Base-by-base conservation (phyloP, 2,329 filamentous ascomycete genomes). In the Alternaria atra region DNA sequence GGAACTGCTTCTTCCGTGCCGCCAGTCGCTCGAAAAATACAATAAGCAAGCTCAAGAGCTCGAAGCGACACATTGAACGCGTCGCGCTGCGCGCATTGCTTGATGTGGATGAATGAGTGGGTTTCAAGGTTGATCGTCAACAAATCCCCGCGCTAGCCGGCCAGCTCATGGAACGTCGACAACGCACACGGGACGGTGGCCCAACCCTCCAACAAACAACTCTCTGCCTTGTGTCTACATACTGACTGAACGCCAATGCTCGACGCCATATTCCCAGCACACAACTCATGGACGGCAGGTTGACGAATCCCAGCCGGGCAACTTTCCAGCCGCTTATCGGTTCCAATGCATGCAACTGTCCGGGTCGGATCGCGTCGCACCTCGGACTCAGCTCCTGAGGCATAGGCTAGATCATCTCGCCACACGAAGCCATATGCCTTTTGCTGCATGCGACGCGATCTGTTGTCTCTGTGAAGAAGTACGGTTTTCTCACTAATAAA, bases 51-150 rank as follows among this genome's bases (percentile, higher is more conserved):
- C 73, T 77, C 63, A 79, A 65, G 10, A 79, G 65, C 64, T 78
- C 77, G 63, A 74, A 77, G 44, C 77, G 73, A 69, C 77, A 78
- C 76, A 79, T 79, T 52, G 42, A 58, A 61, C 64, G 62, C 66
- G 68, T 64, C 57, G 65, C 61, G 65, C 46, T 59, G 55, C 63
- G 58, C 56, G 63, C 56, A 63, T 54, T 58, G 57, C 61, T 46
- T 34, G 52, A 57, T 54, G 56, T 44, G 50, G 51, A 64, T 65
- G 35, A 61, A 55, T 53, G 47, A 55, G 63, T 60, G 60, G 60
- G 61, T 39, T 39, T n/a, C 37, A 39, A 39, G 37, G 37, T 58
- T 46, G 58, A 46, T 58, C 48, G 52, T 61, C 40, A 58, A 65
- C 59, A 63, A 62, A 42, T 47, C 40, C 55, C 51, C 52, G 55